phyloP scores from a whole-genome alignment of 2,329 filamentous ascomycete genomes.

The Lanzia echinophila region DNA sequence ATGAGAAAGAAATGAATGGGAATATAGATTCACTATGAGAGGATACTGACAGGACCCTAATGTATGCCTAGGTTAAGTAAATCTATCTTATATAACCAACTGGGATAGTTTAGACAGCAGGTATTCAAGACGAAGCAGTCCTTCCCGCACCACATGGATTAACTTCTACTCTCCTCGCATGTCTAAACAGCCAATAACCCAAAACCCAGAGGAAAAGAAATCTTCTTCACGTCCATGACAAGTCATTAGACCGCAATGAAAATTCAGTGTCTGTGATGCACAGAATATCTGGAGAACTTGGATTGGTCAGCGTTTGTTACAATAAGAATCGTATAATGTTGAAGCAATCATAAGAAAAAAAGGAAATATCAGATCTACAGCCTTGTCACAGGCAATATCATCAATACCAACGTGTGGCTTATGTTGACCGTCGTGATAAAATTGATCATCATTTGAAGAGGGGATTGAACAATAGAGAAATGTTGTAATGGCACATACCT shows the following conservation, averaged over 20 bases:
- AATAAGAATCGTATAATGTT: neutral
- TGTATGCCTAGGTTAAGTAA: too few relatives aligned
- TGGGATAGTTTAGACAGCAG: too few relatives aligned
- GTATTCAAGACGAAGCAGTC: too few relatives aligned
- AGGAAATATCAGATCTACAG: constrained; percentile 35
- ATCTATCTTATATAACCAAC: too few relatives aligned
- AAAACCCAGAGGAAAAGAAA: neutral
- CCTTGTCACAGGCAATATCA: constrained; percentile 76
- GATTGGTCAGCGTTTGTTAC: neutral
- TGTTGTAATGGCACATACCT: constrained; percentile 14
- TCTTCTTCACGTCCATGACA: constrained; percentile 11
- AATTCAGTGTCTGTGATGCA: neutral
- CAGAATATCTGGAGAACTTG: neutral
- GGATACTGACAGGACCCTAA: too few relatives aligned
- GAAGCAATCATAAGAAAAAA: neutral
- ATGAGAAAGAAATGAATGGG: too few relatives aligned
- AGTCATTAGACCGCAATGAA: constrained; percentile 8
- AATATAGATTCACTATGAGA: too few relatives aligned
- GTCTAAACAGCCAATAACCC: too few relatives aligned
- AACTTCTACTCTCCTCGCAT: neutral
- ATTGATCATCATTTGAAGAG: constrained; percentile 60
- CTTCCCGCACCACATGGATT: too few relatives aligned
- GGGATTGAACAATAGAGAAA: constrained; percentile 10
- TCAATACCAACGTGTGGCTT: constrained; percentile 63
- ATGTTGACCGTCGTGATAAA: constrained; percentile 87